These are phyloP conservation scores for Kwoniella mangroviensis DNA, from an alignment of 768 basidiomycete genomes.

Conservation along the genomic window DNA sequence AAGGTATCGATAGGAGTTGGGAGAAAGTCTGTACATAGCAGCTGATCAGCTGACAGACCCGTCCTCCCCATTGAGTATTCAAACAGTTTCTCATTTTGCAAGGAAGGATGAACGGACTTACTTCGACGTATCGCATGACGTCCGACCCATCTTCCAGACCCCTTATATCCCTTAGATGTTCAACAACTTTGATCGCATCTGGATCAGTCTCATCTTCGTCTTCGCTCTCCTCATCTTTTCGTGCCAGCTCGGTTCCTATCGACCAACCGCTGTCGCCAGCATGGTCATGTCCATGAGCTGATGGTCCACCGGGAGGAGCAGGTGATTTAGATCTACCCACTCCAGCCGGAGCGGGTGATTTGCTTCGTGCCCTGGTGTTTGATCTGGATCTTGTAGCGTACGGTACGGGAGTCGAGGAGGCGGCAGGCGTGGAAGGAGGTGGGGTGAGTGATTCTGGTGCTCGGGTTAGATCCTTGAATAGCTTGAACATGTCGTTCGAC, in stretches of 20 bases:
- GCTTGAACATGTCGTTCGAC: constrained; percentile 50
- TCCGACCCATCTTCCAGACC: constrained; percentile 18
- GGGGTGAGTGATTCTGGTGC: constrained; percentile 39
- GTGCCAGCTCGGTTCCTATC: constrained; percentile 12
- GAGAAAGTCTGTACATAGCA: constrained; percentile 32
- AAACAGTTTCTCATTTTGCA: neutral
- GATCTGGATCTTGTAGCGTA: constrained; percentile 16
- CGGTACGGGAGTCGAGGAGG: constrained; percentile 8
- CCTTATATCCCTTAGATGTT: constrained; percentile 36
- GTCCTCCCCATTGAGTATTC: no score
- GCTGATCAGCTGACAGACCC: neutral
- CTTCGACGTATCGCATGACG: constrained; percentile 45
- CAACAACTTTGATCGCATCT: constrained; percentile 30
- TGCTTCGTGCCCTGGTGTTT: constrained; percentile 16
- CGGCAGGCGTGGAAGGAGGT: constrained; percentile 26
- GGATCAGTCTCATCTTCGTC: constrained; percentile 38
- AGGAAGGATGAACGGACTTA: constrained; percentile 14
- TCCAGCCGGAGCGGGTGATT: constrained; percentile 17
- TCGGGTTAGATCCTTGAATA: constrained; percentile 52
- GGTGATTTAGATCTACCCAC: constrained; percentile 8
- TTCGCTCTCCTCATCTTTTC: constrained; percentile 22
- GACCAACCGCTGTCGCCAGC: constrained; percentile 29
- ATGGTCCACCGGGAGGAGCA: neutral
- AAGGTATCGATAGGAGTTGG: constrained; percentile 32
- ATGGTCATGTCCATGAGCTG: constrained; percentile 8